Evolutionary conservation across 1,284 basidiomycete genomes (phyloP).

Genomic region (Cutaneotrichosporon daszewskae): DNA sequence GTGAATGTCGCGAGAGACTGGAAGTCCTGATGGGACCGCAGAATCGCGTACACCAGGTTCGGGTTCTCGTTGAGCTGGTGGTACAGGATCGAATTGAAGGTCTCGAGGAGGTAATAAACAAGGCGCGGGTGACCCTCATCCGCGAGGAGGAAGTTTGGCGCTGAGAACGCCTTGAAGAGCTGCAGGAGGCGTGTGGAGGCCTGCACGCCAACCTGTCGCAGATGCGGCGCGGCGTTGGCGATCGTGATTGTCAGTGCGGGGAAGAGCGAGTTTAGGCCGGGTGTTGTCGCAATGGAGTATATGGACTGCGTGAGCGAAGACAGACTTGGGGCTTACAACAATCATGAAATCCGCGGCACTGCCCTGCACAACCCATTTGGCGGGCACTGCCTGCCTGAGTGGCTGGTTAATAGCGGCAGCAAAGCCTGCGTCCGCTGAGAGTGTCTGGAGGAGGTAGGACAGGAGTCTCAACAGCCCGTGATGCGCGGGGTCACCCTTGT

Average conservation of each 20-base stretch:
- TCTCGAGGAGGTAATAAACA: conserved; percentile 68
- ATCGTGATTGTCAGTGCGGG: conserved; percentile 85
- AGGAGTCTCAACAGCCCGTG: conserved; percentile 83
- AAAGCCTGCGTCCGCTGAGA: conserved; percentile 77
- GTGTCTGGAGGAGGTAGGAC: conserved; percentile 84
- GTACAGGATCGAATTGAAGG: conserved; percentile 76
- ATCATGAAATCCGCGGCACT: conserved; percentile 78
- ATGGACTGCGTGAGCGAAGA: conserved; percentile 57
- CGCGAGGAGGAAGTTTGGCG: conserved; percentile 78
- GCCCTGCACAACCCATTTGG: conserved; percentile 69
- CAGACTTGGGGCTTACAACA: conserved; percentile 55
- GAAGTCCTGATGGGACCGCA: conserved; percentile 73
- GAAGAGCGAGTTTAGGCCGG: conserved; percentile 78
- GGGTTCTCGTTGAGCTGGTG: conserved; percentile 68
- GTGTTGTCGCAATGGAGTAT: conserved; percentile 83
- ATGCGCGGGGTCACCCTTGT: conserved; percentile 89
- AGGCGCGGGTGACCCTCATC: conserved; percentile 91
- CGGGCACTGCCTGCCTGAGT: conserved; percentile 58
- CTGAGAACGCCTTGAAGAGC: conserved; percentile 82
- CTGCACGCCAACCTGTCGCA: conserved; percentile 71
- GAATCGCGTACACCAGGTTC: conserved; percentile 77
- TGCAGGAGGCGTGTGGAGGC: conserved; percentile 77
- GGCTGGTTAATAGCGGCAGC: conserved; percentile 59
- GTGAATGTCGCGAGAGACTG: conserved; percentile 86
- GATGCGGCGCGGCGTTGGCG: conserved; percentile 78